Conservation (phyloP, 1,284 basidiomycete species). For the Ceratobasidium sp. region DNA sequence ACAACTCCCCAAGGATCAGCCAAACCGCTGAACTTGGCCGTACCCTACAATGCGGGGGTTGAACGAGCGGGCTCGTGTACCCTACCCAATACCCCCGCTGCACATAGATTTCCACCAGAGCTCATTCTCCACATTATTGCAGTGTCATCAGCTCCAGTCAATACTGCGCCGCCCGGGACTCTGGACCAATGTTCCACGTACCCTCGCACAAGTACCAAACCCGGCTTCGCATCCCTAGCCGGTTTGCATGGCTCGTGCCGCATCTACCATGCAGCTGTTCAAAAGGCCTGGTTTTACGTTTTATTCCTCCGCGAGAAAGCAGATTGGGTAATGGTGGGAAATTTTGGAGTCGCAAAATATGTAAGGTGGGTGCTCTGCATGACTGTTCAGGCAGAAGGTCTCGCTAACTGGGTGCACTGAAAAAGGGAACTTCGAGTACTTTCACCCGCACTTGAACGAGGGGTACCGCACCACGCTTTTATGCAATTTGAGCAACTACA, state of each 20-base stretch:
- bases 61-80: no score
- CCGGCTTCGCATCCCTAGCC: not conserved
- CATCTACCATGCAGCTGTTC: constrained; percentile 13
- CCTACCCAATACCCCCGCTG: not conserved
- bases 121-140: constrained; percentile 5
- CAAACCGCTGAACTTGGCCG: no score
- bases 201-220: not conserved
- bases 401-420: no score
- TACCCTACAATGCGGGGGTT: no score
- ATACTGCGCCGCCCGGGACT: not conserved
- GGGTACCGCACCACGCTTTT: not conserved
- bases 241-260: constrained; percentile 9
- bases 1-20: no score
- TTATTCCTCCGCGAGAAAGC: not conserved
- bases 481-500: not conserved
- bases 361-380: not conserved
- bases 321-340: constrained; percentile 7
- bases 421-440: constrained; percentile 8
- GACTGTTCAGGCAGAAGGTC: no score
- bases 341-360: not conserved
- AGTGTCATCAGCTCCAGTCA: not conserved
- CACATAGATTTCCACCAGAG: constrained; percentile 19
- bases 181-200: constrained; percentile 8
- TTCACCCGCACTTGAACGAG: not conserved
- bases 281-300: constrained; percentile 7